Evolutionary conservation across 331 rosid species (phyloP), one percentile per base, ranked within the genome.

Genomic region (Arachis monticola): DNA sequence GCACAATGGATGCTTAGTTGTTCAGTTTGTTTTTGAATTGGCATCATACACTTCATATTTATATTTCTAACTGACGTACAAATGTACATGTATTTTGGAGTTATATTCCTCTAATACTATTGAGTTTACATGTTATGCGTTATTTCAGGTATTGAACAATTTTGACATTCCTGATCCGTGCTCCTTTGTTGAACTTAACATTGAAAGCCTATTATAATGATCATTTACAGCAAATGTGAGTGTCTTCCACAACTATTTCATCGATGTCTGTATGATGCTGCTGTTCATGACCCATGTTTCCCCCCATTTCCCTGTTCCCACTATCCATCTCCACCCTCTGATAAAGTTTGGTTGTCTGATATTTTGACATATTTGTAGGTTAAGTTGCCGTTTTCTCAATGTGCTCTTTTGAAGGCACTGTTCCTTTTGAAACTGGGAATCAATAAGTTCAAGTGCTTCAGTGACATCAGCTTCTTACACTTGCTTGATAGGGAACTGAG

Each of bases 141-240:
- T 27, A 63, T 78, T 74, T 77, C 95, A 94, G 97, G 97, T 94
- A 45, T 77, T 92, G 31, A 83, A 70, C 83, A 92, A 92, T 86
- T 94, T 92, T 0, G 91, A 94, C 87, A 90, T 94, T 82, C 83
- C 96, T 0, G 96, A 94, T 85, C 97, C 97, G 0, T 94, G 99
- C 91, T 94, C 99, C 67, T 92, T 80, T 35, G 93, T 88, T 30
- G 96, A 94, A 79, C 84, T 94, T 53, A 75, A 80, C 81, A 74
- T 94, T 7, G 91, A 86, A 83, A 87, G 87, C 69, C 82, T 94
- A 61, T 60, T 90, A 48, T 88, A 84, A 84, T 59, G 71, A 48
- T 60, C 50, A 47, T 73, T 44, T 46, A 63, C 72, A 60, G 57
- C 60, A 31, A 70, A 81, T 67, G 92, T 78, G 77, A 86, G 96